phyloP scores from a whole-genome alignment of 2,329 filamentous ascomycete species.

The Annulohypoxylon truncatum region DNA sequence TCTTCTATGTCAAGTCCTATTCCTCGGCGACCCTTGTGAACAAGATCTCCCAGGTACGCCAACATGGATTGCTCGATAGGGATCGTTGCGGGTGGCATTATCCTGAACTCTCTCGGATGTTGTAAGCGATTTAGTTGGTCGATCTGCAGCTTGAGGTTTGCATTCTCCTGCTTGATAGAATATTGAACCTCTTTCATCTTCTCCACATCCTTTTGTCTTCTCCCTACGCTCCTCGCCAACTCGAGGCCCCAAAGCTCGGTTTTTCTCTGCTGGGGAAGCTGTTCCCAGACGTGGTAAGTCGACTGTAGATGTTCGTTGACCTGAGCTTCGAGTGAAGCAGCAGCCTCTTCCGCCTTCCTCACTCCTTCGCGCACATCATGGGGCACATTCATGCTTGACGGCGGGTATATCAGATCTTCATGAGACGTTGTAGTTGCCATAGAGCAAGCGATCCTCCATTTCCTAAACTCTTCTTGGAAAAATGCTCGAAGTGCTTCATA shows the following conservation, averaged over 20 bases:
- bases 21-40: slow-evolving; percentile 52
- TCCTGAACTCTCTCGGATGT: slow-evolving; percentile 69
- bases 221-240: slow-evolving; percentile 68
- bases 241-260: slow-evolving; percentile 71
- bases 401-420: slow-evolving; percentile 65
- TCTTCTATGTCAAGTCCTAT: slow-evolving; percentile 64
- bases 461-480: slow-evolving; percentile 74
- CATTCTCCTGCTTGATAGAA: slow-evolving; percentile 66
- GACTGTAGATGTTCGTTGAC: slow-evolving; percentile 80
- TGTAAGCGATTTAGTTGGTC: slow-evolving; percentile 69
- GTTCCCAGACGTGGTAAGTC: slow-evolving; percentile 81
- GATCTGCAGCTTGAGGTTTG: slow-evolving; percentile 67
- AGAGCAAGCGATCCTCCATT: slow-evolving; percentile 69
- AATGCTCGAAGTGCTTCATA: slow-evolving; percentile 75
- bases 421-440: slow-evolving; percentile 61
- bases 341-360: slow-evolving; percentile 63
- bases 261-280: slow-evolving; percentile 66
- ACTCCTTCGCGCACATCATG: slow-evolving; percentile 60
- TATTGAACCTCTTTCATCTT: slow-evolving; percentile 63
- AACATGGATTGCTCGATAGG: slow-evolving; percentile 63
- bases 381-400: slow-evolving; percentile 53
- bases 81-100: slow-evolving; percentile 63
- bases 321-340: slow-evolving; percentile 72
- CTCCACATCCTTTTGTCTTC: slow-evolving; percentile 66
- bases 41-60: slow-evolving; percentile 59